Conservation (phyloP, 1,139 yeast genomes). For the Saccharomycopsis phalli region DNA sequence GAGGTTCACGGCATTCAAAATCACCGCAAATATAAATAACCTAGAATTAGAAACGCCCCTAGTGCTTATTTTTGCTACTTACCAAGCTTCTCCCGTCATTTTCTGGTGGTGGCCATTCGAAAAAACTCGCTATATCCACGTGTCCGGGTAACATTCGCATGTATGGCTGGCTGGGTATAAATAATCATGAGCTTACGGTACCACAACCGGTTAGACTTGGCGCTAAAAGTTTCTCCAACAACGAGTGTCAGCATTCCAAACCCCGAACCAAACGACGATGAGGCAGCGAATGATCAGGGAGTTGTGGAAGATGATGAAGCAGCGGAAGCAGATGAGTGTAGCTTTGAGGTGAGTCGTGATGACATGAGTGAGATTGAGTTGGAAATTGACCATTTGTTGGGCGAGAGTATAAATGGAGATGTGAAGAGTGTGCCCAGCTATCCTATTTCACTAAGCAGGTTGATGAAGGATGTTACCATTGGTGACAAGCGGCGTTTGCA, state of each 20-base stretch:
- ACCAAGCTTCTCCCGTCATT: slow-evolving; percentile 21
- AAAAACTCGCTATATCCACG: no score
- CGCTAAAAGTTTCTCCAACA: neutral
- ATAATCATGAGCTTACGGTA: no score
- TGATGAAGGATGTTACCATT: neutral
- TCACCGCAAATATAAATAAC: slow-evolving; percentile 76
- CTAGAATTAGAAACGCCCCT: slow-evolving; percentile 24
- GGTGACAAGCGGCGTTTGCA: no score
- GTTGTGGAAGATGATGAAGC: neutral
- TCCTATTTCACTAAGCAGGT: neutral
- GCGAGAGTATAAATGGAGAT: neutral
- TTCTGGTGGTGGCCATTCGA: neutral
- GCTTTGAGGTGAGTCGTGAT: neutral
- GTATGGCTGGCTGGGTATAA: no score
- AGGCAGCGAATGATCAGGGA: neutral
- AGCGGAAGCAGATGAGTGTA: neutral
- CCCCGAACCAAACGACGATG: neutral
- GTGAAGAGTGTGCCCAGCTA: neutral
- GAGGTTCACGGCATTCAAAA: slow-evolving; percentile 77
- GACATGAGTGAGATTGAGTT: neutral
- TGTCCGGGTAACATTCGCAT: no score
- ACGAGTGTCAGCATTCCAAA: neutral
- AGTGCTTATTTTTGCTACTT: slow-evolving; percentile 1
- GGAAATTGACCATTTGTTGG: neutral
- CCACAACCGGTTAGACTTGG: no score